Conservation (phyloP, 31 red algal species). For the Endocladia muricata region DNA sequence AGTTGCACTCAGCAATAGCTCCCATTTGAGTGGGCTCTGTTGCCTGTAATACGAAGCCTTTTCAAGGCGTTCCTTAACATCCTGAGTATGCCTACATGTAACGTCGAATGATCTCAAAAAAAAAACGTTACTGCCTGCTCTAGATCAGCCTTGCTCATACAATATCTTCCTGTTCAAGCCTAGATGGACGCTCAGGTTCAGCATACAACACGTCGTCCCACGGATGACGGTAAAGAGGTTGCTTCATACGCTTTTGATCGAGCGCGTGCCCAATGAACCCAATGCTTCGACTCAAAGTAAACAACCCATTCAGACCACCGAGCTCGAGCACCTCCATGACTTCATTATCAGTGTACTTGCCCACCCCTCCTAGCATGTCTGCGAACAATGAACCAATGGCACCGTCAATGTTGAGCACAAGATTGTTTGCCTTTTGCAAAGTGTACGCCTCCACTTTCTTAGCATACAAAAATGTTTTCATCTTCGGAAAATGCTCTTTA, state of each 20-base stretch:
- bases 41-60: too few species aligned
- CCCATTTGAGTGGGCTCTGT: too few species aligned
- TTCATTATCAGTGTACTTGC: slow-evolving; percentile 61
- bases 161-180: slow-evolving; percentile 13
- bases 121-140: background rate
- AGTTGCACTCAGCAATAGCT: too few species aligned
- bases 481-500: slow-evolving; percentile 82
- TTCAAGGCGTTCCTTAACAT: too few species aligned
- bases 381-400: slow-evolving; percentile 91
- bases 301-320: slow-evolving; percentile 93
- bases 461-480: slow-evolving; percentile 79
- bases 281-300: slow-evolving; percentile 90
- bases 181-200: slow-evolving; percentile 58
- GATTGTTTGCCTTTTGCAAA: slow-evolving; percentile 87
- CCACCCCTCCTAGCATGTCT: slow-evolving; percentile 76
- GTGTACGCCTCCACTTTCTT: slow-evolving; percentile 90
- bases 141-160: background rate
- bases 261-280: slow-evolving; percentile 98
- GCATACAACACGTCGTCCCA: slow-evolving; percentile 97
- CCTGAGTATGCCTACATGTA: background rate
- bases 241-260: slow-evolving; percentile 95
- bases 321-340: slow-evolving; percentile 85
- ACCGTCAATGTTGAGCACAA: slow-evolving; percentile 98
- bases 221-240: slow-evolving; percentile 96
- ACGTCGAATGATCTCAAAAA: background rate